Percentiles rank a stretch among this genome's conserved stretches.
phyloP scores from a whole-genome alignment of 441 rosid species.

The Viola pubescens region DNA sequence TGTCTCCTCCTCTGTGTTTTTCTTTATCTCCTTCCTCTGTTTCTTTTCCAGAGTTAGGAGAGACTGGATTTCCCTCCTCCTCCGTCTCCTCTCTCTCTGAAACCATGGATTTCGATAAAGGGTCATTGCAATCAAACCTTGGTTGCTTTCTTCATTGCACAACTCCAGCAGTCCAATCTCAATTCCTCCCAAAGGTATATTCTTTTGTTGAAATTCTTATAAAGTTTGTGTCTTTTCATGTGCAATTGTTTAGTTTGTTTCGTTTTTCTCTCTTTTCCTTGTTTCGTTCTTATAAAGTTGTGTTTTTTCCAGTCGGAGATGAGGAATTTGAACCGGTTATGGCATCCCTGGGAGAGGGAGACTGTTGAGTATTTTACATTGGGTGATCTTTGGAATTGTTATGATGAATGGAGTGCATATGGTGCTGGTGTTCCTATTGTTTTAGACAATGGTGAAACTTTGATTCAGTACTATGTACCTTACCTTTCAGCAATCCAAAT shows the following conservation, averaged over 20 bases:
- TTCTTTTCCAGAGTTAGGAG: slow-evolving; percentile 14
- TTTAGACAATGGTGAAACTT: slow-evolving; percentile 50
- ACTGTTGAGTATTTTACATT: slow-evolving; percentile 70
- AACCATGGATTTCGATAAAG: slow-evolving; percentile 58
- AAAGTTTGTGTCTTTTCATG: not conserved
- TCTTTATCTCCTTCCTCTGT: slow-evolving; percentile 5
- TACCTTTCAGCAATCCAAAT: slow-evolving; percentile 93
- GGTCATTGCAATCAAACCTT: slow-evolving; percentile 73
- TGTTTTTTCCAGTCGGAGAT: slow-evolving; percentile 49
- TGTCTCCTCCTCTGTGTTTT: slow-evolving; percentile 5
- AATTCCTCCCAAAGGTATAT: slow-evolving; percentile 74
- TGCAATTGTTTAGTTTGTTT: not conserved
- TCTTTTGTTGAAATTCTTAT: not conserved
- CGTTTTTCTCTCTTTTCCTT: not conserved
- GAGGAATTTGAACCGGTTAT: slow-evolving; percentile 63
- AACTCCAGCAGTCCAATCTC: slow-evolving; percentile 67
- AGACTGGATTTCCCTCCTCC: slow-evolving; percentile 5
- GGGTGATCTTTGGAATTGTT: slow-evolving; percentile 77
- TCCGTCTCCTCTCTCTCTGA: slow-evolving; percentile 11
- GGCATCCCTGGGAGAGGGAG: slow-evolving; percentile 94
- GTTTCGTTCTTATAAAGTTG: not conserved
- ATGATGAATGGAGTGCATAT: slow-evolving; percentile 97
- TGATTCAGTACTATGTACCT: slow-evolving; percentile 91
- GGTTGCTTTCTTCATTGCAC: slow-evolving; percentile 74
- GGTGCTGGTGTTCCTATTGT: slow-evolving; percentile 90